Evolutionary conservation across 176 grass and related monocot species (phyloP), one percentile per base, ranked within the genome.

Genomic region (Phoenix dactylifera): DNA sequence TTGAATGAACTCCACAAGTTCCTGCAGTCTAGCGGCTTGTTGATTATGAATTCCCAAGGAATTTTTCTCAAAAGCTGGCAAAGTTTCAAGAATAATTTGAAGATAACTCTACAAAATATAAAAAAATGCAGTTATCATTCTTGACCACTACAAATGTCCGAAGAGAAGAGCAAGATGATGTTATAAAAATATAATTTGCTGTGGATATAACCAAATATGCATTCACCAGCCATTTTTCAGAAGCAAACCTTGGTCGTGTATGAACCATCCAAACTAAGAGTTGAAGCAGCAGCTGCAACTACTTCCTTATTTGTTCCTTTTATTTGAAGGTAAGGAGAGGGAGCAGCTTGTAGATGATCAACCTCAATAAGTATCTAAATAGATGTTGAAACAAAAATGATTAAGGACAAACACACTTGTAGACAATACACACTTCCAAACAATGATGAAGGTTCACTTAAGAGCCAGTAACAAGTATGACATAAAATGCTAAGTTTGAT

Each of bases 331-430:
- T 85, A 91, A 4, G 92, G 78, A 59, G 67, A 77, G 2, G 84
- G 29, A 58, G 77, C 63, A 25, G 82, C 87, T 78, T 97, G 92
- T 80, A 91, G 72, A 80, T 91, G 83, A 74, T 97, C 92, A 74
- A 97, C 92, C 79, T 97, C 92, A 71, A 97, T 83, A 72, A 97
- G 87, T 79, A 97, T 97, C 92, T 97, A 77, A 26, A 44, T 3
- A 44, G 2, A 44, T 44, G 35, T 44, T 14, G 10, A 44, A 44
- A 44, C 35, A 44, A 44, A 44, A 6, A 44, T 44, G 35, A 44
- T 44, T 44, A 44, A 10, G 10, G 10, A 44, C 7, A 14, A 44
- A 9, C 7, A 44, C 6, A 14, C 12, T 44, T 14, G 35, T 9
- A 44, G 35, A 44, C 35, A 14, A 12, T 12, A 44, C 35, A 44